Base-by-base conservation (phyloP, 2,329 filamentous ascomycete genomes). In the Orbilia oligospora region DNA sequence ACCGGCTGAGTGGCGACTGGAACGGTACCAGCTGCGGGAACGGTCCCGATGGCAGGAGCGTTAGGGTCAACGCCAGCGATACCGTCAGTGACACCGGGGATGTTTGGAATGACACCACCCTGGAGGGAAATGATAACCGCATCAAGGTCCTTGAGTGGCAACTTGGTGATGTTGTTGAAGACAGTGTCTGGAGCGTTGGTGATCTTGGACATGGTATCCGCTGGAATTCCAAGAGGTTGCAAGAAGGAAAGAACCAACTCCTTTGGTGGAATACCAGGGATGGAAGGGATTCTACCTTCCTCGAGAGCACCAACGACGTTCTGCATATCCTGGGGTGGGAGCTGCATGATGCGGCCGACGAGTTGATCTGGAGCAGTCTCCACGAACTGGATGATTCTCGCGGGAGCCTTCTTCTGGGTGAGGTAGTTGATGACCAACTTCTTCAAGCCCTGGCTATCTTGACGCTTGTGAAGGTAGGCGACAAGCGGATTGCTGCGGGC, bases 211-310 rank as follows among this genome's bases (percentile, higher is more conserved):
- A 77, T 66, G 12, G 53, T 65, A 10, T 48, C 46, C 5, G 49
- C 49, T 3, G 73, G 73, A 30, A 77, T 55, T 16, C 48, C 48
- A 9, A 66, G 56, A 33, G 49, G 38, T 5, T 18, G 4, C 49
- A 77, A 56, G 67, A 77, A 77, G 27, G 49, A 38, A 33, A 77
- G 38, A n/a, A 77, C 67, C 41, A 77, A 53, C 10, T 77, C 33
- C 67, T 77, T 77, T 14, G 66, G 61, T 14, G 49, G 46, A 44
- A 71, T 58, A n/a, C 73, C 73, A 10, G 61, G 66, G 30, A 77
- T 71, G 27, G 58, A 63, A 14, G 73, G 73, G 30, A 77, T 67
- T 36, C 66, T 65, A 22, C 73, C 73, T 12, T 22, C 22, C 53
- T 71, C 67, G 33, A 77, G 73, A 46, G 58, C 61, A 20, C 71